These are phyloP conservation scores for Lenwebbia sp. DNA, from an alignment of 345 rosid genomes.

Conservation along the genomic window DNA sequence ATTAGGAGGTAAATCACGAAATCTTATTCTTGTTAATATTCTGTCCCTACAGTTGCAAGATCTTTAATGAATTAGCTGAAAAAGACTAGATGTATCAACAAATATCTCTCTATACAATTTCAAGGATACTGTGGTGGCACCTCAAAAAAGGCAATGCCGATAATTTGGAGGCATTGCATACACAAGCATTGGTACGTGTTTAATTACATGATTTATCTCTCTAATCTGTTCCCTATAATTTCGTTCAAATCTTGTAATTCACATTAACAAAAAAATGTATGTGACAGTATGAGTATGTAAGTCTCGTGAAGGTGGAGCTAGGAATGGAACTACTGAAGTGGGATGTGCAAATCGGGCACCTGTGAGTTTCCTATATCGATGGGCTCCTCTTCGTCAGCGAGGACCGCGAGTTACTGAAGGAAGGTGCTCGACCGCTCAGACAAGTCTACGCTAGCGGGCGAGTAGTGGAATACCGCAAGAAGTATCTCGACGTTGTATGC, in stretches of 20 bases:
- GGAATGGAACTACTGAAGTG: background rate
- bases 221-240: background rate
- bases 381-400: background rate
- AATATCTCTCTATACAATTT: background rate
- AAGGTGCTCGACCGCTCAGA: background rate
- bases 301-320: background rate
- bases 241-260: background rate
- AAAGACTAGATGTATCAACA: background rate
- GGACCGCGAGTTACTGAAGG: background rate
- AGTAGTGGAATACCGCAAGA: background rate
- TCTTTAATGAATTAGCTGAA: background rate
- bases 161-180: background rate
- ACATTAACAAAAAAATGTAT: background rate
- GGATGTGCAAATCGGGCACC: background rate
- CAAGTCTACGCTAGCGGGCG: background rate
- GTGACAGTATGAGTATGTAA: background rate
- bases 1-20: background rate
- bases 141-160: background rate
- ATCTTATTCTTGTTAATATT: background rate
- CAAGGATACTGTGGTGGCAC: too few species aligned
- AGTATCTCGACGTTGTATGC: background rate
- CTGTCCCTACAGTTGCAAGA: background rate
- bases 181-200: background rate
- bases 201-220: background rate
- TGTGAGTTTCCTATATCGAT: background rate